phyloP scores from a whole-genome alignment of 2,329 filamentous ascomycete genomes.

The Fusarium miscanthi region DNA sequence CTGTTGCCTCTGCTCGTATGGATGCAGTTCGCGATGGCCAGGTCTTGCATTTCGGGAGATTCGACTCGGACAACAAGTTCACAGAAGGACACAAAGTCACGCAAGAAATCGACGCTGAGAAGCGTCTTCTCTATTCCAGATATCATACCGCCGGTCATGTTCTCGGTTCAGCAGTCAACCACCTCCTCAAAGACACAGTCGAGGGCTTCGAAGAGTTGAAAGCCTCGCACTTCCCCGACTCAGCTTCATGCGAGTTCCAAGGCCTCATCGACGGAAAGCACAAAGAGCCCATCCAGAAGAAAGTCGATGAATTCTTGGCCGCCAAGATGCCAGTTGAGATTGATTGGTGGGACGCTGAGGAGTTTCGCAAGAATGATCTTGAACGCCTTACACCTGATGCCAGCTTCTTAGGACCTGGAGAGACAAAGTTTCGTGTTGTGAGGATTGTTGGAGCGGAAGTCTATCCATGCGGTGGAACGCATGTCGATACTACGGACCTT shows the following conservation, averaged over 20 bases:
- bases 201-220: constrained; percentile 73
- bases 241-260: constrained; percentile 74
- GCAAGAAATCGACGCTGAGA: constrained; percentile 70
- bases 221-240: constrained; percentile 76
- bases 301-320: constrained; percentile 68
- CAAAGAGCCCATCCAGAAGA: constrained; percentile 70
- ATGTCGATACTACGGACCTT: constrained; percentile 69
- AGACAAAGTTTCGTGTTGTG: constrained; percentile 71
- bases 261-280: constrained; percentile 73
- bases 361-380: constrained; percentile 65
- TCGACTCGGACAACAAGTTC: constrained; percentile 54
- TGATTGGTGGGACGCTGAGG: constrained; percentile 74
- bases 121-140: constrained; percentile 72
- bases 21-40: constrained; percentile 60
- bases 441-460: constrained; percentile 74
- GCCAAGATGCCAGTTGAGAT: constrained; percentile 67
- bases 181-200: constrained; percentile 64
- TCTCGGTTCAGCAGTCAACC: constrained; percentile 73
- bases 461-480: constrained; percentile 81
- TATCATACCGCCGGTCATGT: constrained; percentile 81
- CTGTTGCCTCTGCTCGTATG: constrained; percentile 68
- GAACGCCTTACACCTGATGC: constrained; percentile 66
- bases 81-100: constrained; percentile 56
- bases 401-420: constrained; percentile 46
- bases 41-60: constrained; percentile 75